Conservation (phyloP, 2,329 filamentous ascomycete genomes). For the Aureobasidium vineae region DNA sequence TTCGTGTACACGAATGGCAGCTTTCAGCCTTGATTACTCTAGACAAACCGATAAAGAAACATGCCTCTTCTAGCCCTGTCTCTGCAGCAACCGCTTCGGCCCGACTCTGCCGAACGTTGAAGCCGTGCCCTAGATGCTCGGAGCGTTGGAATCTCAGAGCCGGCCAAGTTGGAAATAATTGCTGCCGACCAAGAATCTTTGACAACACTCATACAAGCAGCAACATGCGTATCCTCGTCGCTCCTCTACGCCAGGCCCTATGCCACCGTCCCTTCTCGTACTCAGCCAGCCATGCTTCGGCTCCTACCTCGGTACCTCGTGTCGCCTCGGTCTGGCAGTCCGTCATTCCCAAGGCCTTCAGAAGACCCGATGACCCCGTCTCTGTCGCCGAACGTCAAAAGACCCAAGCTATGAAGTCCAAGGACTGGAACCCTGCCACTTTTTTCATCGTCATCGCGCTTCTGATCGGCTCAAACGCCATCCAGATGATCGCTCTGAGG, state of each 20-base stretch:
- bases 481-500: constrained; percentile 81
- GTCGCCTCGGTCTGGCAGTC: constrained; percentile 42
- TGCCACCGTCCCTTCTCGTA: neutral
- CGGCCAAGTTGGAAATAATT: neutral
- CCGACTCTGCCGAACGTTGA: neutral
- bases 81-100: constrained; percentile 24
- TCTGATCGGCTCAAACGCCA: constrained; percentile 91
- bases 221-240: constrained; percentile 1
- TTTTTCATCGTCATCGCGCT: constrained; percentile 66
- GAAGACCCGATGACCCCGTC: constrained; percentile 30
- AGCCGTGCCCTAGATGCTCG: constrained; percentile 10
- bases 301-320: constrained; percentile 32
- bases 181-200: neutral
- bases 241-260: constrained; percentile 5
- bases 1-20: constrained; percentile 1
- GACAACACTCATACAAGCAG: neutral
- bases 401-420: constrained; percentile 30
- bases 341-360: constrained; percentile 38
- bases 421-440: constrained; percentile 58
- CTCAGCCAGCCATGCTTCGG: neutral
- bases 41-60: constrained; percentile 4
- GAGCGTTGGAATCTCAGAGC: constrained; percentile 18
- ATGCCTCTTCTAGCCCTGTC: constrained; percentile 9
- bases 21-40: constrained; percentile 4
- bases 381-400: constrained; percentile 31